These are phyloP conservation scores for Acer campestre DNA, from an alignment of 345 rosid species.

Conservation along the genomic window DNA sequence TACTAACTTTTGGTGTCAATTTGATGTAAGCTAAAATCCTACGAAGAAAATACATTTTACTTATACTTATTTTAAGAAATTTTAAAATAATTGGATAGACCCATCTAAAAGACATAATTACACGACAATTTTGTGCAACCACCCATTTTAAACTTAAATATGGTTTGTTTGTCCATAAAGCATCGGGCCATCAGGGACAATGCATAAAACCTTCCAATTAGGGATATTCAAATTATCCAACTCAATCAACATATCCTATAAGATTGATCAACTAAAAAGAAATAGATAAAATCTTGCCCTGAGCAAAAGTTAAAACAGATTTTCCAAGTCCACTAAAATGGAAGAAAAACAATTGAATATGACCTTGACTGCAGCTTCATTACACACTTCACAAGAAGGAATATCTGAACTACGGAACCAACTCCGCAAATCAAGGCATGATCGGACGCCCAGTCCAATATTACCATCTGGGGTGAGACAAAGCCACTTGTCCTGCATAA, in stretches of 20 bases:
- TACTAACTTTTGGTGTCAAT: background rate
- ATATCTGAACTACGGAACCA: conserved; percentile 72
- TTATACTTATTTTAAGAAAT: background rate
- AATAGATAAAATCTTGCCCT: background rate
- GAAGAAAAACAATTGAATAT: conserved; percentile 12
- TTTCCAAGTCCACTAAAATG: background rate
- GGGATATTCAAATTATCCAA: background rate
- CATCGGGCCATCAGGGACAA: background rate
- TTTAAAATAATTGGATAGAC: background rate
- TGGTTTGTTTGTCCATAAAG: background rate
- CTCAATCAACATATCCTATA: background rate
- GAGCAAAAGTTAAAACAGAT: background rate
- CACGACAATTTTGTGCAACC: background rate
- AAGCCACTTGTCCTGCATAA: conserved; percentile 80
- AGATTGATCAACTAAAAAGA: background rate
- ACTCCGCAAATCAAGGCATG: conserved; percentile 83
- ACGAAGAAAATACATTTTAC: background rate
- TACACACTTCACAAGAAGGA: conserved; percentile 88
- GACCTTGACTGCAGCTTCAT: conserved; percentile 92
- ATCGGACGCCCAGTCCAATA: conserved; percentile 78
- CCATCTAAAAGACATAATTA: background rate
- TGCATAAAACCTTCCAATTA: background rate
- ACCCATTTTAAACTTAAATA: background rate
- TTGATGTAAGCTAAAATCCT: background rate
- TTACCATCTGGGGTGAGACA: conserved; percentile 55